Base-by-base conservation (phyloP, 2,329 filamentous ascomycete genomes). In the Diplodia intermedia region DNA sequence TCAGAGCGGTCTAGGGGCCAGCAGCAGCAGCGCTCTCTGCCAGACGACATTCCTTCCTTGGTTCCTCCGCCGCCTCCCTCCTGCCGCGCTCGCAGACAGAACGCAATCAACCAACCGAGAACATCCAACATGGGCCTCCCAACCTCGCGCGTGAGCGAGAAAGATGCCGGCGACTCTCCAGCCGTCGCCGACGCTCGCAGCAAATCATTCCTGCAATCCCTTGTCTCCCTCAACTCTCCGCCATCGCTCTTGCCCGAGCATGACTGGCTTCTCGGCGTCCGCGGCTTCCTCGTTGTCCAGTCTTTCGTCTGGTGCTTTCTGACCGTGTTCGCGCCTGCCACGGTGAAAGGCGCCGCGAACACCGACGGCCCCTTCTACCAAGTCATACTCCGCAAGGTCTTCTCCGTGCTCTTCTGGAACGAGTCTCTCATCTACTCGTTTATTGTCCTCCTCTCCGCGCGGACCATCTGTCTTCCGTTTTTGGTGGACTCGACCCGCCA, bases 331-430 rank as follows among this genome's bases (percentile, higher is more conserved):
- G 76, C 81, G 20, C 82, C 82, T 15, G 74, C 77, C 9, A 73
- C 82, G 11, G 80, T 82, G 4, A 74, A 74, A 47, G 63, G 53
- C 31, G 71, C 72, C 33, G 76, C 75, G 60, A 77, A 79, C 61
- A 70, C 74, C 11, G 62, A 75, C n/a, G 80, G 81, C 0, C 78
- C 79, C 2, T 65, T 72, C 14, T 82, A 81, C 68, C 80, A 83
- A 71, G 71, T 75, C 18, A 72, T 82, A 33, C 71, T 84, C 36
- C 79, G 82, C 60, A 82, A 83, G 68, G 77, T 80, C 1, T 74
- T 84, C 50, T 81, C 79, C 0, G 79, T 83, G 15, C 72, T 84
- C 4, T 78, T 83, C 68, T 83, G 81, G 80, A 83, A 84, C 69
- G 75, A 80, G 40, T 77, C 78, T 38, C 73, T 84, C 68, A 79